Evolutionary conservation across 345 rosid genomes (phyloP).

Genomic region (Pistacia atlantica): DNA sequence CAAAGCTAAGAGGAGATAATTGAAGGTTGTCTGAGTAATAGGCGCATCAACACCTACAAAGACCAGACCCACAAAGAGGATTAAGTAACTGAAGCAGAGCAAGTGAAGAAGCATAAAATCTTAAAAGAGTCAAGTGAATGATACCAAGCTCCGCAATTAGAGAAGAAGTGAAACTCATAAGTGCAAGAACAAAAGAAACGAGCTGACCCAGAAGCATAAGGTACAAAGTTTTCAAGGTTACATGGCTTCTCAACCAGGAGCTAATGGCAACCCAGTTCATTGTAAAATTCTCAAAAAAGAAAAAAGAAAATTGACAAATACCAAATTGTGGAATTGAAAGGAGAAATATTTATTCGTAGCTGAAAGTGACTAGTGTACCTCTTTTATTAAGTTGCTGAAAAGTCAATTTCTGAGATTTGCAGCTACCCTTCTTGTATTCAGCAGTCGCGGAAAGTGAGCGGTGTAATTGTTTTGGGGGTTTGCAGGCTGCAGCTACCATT

Average conservation of each 20-base stretch:
- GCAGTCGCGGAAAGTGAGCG: no score
- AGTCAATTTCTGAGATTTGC: background rate
- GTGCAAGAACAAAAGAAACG: slow-evolving; percentile 48
- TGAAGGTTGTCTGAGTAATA: slow-evolving; percentile 44
- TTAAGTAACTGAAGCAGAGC: background rate
- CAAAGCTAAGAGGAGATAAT: slow-evolving; percentile 46
- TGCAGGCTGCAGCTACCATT: background rate
- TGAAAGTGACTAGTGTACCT: background rate
- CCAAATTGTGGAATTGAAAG: background rate
- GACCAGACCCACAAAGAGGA: background rate
- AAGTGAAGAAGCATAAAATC: background rate
- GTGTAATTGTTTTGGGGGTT: background rate
- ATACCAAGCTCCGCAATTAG: slow-evolving; percentile 56
- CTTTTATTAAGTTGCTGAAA: background rate
- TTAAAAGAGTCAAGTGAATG: background rate
- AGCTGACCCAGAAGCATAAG: slow-evolving; percentile 49
- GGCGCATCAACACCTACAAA: slow-evolving; percentile 64
- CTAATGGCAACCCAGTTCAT: slow-evolving; percentile 16
- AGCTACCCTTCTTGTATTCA: background rate
- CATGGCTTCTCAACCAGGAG: slow-evolving; percentile 36
- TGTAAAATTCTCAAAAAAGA: background rate
- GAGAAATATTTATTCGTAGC: background rate
- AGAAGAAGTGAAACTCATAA: slow-evolving; percentile 53
- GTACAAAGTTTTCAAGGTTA: slow-evolving; percentile 33
- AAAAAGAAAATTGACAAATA: no score